Base-by-base conservation (phyloP, 2,329 filamentous ascomycete genomes). In the Trichoderma sp. region DNA sequence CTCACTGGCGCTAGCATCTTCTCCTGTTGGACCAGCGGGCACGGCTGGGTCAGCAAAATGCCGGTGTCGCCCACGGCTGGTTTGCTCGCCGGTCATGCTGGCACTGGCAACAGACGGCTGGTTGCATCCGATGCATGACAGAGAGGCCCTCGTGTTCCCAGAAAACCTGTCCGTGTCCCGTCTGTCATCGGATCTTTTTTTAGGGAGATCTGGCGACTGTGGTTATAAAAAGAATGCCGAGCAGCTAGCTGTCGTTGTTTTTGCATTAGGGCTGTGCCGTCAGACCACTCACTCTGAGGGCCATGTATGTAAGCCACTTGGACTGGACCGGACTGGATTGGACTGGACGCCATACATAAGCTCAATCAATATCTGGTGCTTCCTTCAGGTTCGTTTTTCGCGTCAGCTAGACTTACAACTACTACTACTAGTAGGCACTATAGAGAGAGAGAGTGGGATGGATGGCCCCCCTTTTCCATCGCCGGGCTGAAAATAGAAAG, bases 211-310 rank as follows among this genome's bases (percentile, higher is more conserved):
- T 64, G 60, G 60, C 60, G 39, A 64, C 13, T 25, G 22, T n/a
- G 27, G 60, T 54, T 64, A 64, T 64, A 54, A 64, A 64, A 64
- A 64, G 48, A 42, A 54, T 29, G 50, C 12, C 22, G 32, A 34
- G 60, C 35, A 52, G 19, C 19, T 52, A 27, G 27, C 39, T 19
- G 17, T n/a, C 35, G 19, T 29, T 39, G n/a, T 29, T 29, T 48
- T 50, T 15, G 59, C 29, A 37, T n/a, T 19, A 60, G n/a, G 50
- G 50, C 50, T 34, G n/a, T 27, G 37, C 32, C 34, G 48, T 64
- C 60, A 64, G 48, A 53, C 48, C 60, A 61, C 58, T 39, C 19
- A 54, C 32, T 7, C 15, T 12, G 27, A 5, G 5, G 15, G 15
- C 37, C n/a, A 17, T 39, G 15, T 10, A 17, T 17, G 37, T 37